A percentile compares a stretch with the other conserved stretches of the same genome.
phyloP scores from a whole-genome alignment of 805 yeast genomes.

The Lipomyces chichibuensis region DNA sequence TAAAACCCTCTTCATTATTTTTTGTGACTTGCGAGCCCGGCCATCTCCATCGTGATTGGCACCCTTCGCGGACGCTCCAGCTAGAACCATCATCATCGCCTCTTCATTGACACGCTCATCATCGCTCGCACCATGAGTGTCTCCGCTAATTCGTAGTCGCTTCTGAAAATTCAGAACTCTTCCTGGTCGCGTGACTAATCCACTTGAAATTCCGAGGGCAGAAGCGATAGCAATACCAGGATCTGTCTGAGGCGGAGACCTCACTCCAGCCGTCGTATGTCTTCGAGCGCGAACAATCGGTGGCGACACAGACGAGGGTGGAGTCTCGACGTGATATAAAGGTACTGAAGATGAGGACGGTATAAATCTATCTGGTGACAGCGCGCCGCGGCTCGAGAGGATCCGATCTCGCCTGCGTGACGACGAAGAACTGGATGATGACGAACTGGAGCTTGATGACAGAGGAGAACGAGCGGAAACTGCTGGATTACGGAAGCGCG shows the following conservation, averaged over 20 bases:
- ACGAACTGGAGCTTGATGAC: conserved; percentile 11
- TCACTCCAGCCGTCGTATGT: not conserved
- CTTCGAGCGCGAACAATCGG: not conserved
- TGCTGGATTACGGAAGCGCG: not conserved
- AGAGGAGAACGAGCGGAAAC: not conserved
- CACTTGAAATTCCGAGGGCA: conserved; percentile 15
- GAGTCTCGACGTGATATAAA: conserved; percentile 27
- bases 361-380: conserved; percentile 34
- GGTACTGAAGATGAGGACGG: conserved; percentile 30
- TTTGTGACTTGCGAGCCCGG: conserved; percentile 6
- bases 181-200: not conserved
- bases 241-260: not conserved
- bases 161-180: conserved; percentile 10
- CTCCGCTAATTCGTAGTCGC: not conserved
- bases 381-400: conserved; percentile 25
- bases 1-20: conserved; percentile 15
- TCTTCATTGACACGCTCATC: conserved; percentile 12
- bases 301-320: conserved; percentile 18
- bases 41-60: not conserved
- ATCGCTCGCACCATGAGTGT: not conserved
- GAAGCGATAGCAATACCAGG: conserved; percentile 17
- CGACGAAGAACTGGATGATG: conserved; percentile 1
- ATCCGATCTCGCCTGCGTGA: conserved; percentile 17
- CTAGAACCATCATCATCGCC: conserved; percentile 20
- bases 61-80: conserved; percentile 22